phyloP scores from a whole-genome alignment of 257 asterid species.

The Galeopsis tetrahit region DNA sequence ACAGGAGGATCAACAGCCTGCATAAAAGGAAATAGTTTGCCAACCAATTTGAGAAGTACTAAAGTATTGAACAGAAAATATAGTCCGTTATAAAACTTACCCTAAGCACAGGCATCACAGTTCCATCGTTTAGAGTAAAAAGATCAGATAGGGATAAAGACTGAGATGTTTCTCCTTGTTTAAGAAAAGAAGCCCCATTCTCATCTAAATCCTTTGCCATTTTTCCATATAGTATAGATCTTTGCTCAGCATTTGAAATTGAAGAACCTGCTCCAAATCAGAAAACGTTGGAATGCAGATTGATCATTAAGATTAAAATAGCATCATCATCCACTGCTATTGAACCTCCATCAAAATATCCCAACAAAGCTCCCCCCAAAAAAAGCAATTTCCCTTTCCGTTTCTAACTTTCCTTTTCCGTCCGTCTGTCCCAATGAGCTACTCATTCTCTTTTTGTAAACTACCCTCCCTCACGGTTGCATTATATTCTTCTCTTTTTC shows the following conservation, averaged over 20 bases:
- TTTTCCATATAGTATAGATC: constrained; percentile 69
- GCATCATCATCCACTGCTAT: constrained; percentile 9
- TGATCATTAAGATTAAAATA: not conserved
- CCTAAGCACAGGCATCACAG: constrained; percentile 68
- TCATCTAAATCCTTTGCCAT: constrained; percentile 83
- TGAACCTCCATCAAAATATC: not conserved
- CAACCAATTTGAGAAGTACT: constrained; percentile 14
- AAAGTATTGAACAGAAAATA: not conserved
- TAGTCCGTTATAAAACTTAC: constrained; percentile 39
- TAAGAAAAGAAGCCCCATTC: constrained; percentile 82
- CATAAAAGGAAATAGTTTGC: constrained; percentile 31
- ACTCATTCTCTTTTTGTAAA: too few species aligned
- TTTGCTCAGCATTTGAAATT: constrained; percentile 57
- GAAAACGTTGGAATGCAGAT: not conserved
- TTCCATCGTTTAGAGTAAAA: constrained; percentile 67
- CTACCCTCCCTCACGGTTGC: too few species aligned
- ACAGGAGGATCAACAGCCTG: constrained; percentile 91
- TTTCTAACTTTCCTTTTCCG: not conserved
- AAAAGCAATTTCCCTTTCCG: not conserved
- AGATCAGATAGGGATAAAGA: constrained; percentile 81
- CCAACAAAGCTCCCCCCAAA: constrained; percentile 6
- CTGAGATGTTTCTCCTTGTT: constrained; percentile 91
- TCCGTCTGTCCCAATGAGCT: too few species aligned
- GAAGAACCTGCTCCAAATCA: constrained; percentile 45
- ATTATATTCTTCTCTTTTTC: too few species aligned